phyloP scores from a whole-genome alignment of 139 green algal genomes.

The Zygnema cylindricum region DNA sequence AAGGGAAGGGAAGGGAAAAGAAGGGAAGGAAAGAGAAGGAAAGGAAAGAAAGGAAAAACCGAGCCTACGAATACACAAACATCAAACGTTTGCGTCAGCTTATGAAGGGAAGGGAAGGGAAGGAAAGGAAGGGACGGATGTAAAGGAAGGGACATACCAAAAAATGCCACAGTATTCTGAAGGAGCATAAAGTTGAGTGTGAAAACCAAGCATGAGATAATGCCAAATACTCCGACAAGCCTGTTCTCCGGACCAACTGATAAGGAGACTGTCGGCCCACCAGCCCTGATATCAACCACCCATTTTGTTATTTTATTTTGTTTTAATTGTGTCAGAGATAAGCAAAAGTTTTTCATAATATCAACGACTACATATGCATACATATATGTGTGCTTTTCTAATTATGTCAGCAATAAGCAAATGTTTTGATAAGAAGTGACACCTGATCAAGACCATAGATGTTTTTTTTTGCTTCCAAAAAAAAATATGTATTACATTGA shows the following conservation, averaged over 20 bases:
- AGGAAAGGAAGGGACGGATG: constrained; percentile 20
- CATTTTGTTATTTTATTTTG: background rate
- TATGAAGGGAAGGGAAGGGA: background rate
- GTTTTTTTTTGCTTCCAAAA: no score
- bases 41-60: constrained; percentile 4
- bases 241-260: constrained; percentile 45
- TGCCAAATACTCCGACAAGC: constrained; percentile 53
- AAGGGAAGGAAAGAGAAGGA: constrained; percentile 3
- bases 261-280: constrained; percentile 47
- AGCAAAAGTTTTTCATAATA: no score
- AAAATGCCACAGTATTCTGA: constrained; percentile 40
- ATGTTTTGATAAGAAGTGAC: no score
- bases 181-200: constrained; percentile 25
- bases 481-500: no score
- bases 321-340: no score
- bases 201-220: constrained; percentile 47
- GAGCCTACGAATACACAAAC: background rate
- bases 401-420: no score
- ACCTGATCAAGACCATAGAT: no score
- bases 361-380: no score
- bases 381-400: no score
- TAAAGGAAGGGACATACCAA: constrained; percentile 38
- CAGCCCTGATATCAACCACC: constrained; percentile 21
- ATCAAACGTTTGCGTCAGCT: background rate
- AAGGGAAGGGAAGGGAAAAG: constrained; percentile 26